Evolutionary conservation across 345 rosid genomes (phyloP).

Genomic region (Eucalyptus cloeziana): DNA sequence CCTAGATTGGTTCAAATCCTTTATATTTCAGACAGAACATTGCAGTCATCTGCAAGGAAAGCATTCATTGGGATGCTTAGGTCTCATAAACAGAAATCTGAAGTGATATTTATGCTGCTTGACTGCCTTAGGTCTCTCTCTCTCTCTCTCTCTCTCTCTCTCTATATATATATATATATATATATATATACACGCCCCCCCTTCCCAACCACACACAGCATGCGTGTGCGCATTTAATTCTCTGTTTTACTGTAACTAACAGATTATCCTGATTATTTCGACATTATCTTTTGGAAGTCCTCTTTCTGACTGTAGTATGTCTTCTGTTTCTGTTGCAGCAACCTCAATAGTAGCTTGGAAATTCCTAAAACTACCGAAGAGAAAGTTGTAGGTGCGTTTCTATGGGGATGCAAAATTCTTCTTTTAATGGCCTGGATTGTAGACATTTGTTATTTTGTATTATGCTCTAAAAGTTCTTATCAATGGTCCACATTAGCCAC

Average conservation of each 20-base stretch:
- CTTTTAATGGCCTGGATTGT: background rate
- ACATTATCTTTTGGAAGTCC: background rate
- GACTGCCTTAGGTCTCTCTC: constrained; percentile 63
- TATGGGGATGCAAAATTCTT: background rate
- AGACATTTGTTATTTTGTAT: background rate
- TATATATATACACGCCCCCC: background rate
- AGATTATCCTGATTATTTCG: background rate
- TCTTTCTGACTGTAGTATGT: background rate
- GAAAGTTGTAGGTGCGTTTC: constrained; percentile 22
- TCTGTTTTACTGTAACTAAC: background rate
- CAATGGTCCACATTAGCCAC: background rate
- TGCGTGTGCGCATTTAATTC: background rate
- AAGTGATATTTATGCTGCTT: constrained; percentile 55
- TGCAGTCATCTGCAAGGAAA: constrained; percentile 29
- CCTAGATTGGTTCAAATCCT: constrained; percentile 46
- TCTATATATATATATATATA: background rate
- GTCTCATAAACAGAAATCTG: constrained; percentile 47
- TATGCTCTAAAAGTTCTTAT: background rate
- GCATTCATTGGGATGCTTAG: constrained; percentile 49
- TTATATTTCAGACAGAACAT: constrained; percentile 36
- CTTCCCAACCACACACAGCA: background rate
- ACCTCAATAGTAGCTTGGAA: constrained; percentile 30
- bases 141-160: background rate
- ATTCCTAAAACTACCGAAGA: constrained; percentile 10
- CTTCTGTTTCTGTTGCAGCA: constrained; percentile 20